A percentile compares a stretch with the other conserved stretches of the same genome.
Evolutionary conservation across 306 rosid genomes (phyloP).

Genomic region (Vigna trinervia): DNA sequence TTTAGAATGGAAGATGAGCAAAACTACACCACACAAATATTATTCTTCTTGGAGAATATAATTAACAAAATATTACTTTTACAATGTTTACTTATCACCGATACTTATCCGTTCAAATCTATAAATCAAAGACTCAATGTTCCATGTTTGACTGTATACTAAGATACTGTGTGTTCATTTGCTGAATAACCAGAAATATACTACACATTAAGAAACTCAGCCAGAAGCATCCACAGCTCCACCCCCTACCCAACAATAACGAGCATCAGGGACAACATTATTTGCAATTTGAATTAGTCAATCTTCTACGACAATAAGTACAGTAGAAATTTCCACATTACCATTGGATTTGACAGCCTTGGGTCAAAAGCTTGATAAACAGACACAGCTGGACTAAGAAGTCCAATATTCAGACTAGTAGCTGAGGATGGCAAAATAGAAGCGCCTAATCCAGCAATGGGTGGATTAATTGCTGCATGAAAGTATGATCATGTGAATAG

Average conservation of each 20-base stretch:
- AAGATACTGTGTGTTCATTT: not conserved
- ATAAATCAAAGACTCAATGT: not conserved
- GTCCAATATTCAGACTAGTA: constrained; percentile 72
- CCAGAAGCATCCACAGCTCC: constrained; percentile 18
- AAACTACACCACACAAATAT: not conserved
- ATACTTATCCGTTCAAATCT: not conserved
- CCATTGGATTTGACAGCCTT: constrained; percentile 74
- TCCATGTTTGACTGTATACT: not conserved
- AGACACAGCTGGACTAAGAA: constrained; percentile 68
- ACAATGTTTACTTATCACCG: not conserved
- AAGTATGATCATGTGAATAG: constrained; percentile 36
- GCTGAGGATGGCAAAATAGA: constrained; percentile 65
- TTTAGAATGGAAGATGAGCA: not conserved
- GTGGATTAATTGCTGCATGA: constrained; percentile 66
- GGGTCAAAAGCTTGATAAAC: constrained; percentile 80
- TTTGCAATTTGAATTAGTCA: constrained; percentile 28
- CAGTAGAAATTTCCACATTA: constrained; percentile 49
- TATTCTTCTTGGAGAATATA: not conserved
- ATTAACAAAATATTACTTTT: not conserved
- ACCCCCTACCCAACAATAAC: constrained; percentile 39
- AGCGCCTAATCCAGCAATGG: constrained; percentile 63
- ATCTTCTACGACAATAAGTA: constrained; percentile 1
- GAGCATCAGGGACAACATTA: constrained; percentile 25
- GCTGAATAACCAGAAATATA: constrained; percentile 14
- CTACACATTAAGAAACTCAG: not conserved